Base-by-base conservation (phyloP, 225 moss, liverwort and hornwort species). In the Takakia lepidozioides region DNA sequence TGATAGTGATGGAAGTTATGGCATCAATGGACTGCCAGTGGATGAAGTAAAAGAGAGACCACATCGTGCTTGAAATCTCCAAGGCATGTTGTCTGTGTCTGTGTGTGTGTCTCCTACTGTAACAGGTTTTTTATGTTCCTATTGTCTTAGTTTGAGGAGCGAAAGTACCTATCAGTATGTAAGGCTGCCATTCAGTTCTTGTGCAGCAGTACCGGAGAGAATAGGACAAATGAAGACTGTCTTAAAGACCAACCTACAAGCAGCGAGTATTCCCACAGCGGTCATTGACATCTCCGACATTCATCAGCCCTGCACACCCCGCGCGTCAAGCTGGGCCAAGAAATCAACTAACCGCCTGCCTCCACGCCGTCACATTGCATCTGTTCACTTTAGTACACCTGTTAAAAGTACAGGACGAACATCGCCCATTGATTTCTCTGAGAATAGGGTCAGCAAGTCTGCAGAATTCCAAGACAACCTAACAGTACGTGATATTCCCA, bases 321-420 rank as follows among this genome's bases (percentile, higher is more conserved):
- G 41, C 1, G 48, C 24, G 17, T 21, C 48, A 25, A 53, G 58
- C 30, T 32, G 32, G 11, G 32, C 32, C 32, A 44, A 56, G 63
- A 29, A 29, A 50, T 37, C 51, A 41, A 25, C 36, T 20, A 24
- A 25, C 63, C 63, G 49, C 6, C 63, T 58, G 26, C 63, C 32
- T 42, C 71, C 44, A 5, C 27, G n/a, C 41, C 56, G 23, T 58
- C 23, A 43, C 36, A 27, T 39, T 19, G 54, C 58, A 24, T 60
- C 67, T 5, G 55, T 70, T 17, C 70, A 70, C 19, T 75, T 70
- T 60, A 76, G 46, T 10, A 67, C 64, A 62, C 18, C 67, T 36
- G 14, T 26, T 1, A 27, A 27, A n/a, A 29, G 46, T 32, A 24
- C 52, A 15, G 56, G 63, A 6, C 58, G 38, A 59, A 58, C 63